Base-by-base conservation (phyloP, 2,329 filamentous ascomycete genomes). In the Cercospora nicotianae region DNA sequence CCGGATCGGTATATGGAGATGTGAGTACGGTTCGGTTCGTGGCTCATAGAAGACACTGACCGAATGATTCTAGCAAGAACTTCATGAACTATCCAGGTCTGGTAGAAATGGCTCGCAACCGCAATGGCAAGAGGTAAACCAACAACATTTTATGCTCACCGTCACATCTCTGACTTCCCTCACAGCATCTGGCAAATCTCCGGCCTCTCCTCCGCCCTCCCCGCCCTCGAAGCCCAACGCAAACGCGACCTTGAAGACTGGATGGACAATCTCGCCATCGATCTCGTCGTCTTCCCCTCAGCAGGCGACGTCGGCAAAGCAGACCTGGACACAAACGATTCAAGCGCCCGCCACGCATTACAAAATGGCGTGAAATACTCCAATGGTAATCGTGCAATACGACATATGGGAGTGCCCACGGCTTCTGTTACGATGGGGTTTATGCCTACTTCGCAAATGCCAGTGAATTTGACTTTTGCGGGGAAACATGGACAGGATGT, bases 351-450 rank as follows among this genome's bases (percentile, higher is more conserved):
- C 9, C 78, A 82, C 65, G 82, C 81, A 3, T 78, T 82, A 66
- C 79, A 78, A 30, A 85, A 87, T 59, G 86, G 86, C 0, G 81
- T 87, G 4, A 82, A 81, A 48, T 87, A 87, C 67, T 82, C 81
- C 0, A 85, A 87, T 64, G 85, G 85, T 0, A 86, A 86, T 62
- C 77, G 84, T 1, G 83, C 82, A 0, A 77, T 88, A 1, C 78
- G 85, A 10, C 85, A 87, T 64, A 77, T 87, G 2, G 86, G 86
- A 0, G 80, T 87, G 0, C 86, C 86, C 0, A 85, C 83, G 0
- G 80, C 87, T 1, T 84, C 80, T 0, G 83, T 87, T 0, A 81
- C 84, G 0, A 87, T 87, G 85, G 85, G 85, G 0, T 66, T 80
- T 0, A 80, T 86, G 77, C 72, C 69, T 0, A 77, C 81, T 8